Evolutionary conservation across 1,284 basidiomycete species (phyloP).

Genomic region (Irpex rosettiformis): DNA sequence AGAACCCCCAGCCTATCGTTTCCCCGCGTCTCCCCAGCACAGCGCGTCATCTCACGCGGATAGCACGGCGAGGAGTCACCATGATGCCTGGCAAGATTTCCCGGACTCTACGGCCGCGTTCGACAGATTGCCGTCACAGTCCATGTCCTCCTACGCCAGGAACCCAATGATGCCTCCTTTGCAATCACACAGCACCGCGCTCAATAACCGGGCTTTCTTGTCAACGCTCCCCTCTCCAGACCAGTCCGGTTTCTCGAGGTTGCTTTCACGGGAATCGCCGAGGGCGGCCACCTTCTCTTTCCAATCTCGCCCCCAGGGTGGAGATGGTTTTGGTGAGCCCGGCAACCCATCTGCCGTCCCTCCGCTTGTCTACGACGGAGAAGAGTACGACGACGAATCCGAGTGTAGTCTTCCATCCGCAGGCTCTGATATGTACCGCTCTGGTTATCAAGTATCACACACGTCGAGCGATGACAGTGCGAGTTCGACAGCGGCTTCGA

Average conservation of each 20-base stretch:
- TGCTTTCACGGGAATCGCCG: slow-evolving; percentile 5
- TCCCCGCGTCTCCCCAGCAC: slow-evolving; percentile 7
- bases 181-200: background rate
- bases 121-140: slow-evolving; percentile 7
- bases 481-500: slow-evolving; percentile 5
- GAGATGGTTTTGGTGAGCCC: slow-evolving; percentile 22
- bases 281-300: slow-evolving; percentile 8
- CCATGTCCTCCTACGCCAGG: slow-evolving; percentile 2
- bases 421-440: slow-evolving; percentile 25
- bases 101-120: slow-evolving; percentile 12
- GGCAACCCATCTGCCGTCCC: slow-evolving; percentile 30
- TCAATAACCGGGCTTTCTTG: slow-evolving; percentile 1
- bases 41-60: slow-evolving; percentile 5
- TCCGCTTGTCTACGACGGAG: slow-evolving; percentile 29
- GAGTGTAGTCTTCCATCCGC: slow-evolving; percentile 29
- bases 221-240: background rate
- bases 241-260: slow-evolving; percentile 5
- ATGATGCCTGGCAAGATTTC: slow-evolving; percentile 10
- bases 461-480: slow-evolving; percentile 6
- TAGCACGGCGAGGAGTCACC: background rate
- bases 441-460: slow-evolving; percentile 9
- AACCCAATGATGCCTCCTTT: background rate
- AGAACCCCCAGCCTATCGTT: slow-evolving; percentile 8
- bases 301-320: slow-evolving; percentile 7
- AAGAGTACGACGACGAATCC: slow-evolving; percentile 30